Evolutionary conservation across 129 eudicot species (phyloP).

Genomic region (Kitagawia praeruptora): DNA sequence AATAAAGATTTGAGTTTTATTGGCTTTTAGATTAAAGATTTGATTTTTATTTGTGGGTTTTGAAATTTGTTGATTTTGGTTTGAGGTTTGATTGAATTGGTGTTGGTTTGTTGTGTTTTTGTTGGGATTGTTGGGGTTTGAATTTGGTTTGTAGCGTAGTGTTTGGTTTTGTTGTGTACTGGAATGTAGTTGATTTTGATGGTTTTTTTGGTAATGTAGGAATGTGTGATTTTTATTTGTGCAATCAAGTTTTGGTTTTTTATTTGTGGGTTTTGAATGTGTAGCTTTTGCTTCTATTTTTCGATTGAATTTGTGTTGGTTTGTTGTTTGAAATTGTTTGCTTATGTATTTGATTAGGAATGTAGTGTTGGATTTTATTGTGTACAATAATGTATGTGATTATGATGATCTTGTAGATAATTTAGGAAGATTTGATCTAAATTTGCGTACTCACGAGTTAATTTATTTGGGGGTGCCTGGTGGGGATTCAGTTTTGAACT

Average conservation of each 20-base stretch:
- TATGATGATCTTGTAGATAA: neutral
- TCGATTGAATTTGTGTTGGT: neutral
- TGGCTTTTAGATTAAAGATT: neutral
- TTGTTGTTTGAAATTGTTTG: constrained; percentile 2
- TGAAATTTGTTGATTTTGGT: neutral
- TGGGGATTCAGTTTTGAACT: no score
- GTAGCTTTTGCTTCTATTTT: neutral
- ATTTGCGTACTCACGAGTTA: neutral
- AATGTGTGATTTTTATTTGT: neutral
- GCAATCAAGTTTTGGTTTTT: neutral
- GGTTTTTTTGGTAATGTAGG: constrained; percentile 22
- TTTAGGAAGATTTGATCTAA: neutral
- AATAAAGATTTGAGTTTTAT: neutral
- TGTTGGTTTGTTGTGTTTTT: constrained; percentile 1
- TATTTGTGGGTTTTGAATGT: neutral
- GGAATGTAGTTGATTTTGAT: neutral
- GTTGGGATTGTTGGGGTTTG: neutral
- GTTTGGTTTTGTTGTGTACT: neutral
- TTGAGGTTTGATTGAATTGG: neutral
- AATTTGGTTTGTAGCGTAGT: constrained; percentile 10
- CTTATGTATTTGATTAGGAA: constrained; percentile 9
- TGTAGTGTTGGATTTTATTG: neutral
- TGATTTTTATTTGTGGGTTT: neutral
- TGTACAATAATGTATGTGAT: neutral
- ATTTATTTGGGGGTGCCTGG: neutral